Conservation (phyloP, 805 yeast species). For the Wickerhamiella azyma region DNA sequence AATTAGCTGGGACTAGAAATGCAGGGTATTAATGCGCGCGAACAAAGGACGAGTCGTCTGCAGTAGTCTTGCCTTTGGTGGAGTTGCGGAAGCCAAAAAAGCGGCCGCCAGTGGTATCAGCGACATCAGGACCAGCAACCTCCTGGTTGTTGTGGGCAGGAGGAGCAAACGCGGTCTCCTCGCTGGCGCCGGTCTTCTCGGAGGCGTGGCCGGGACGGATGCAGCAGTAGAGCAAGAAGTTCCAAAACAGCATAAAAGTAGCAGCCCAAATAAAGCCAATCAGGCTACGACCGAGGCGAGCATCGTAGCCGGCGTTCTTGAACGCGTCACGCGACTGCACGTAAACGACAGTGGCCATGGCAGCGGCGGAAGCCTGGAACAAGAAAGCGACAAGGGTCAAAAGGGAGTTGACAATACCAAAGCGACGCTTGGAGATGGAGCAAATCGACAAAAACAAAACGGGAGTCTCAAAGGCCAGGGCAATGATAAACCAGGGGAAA, state of each 20-base stretch:
- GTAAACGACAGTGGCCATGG: constrained; percentile 60
- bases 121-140: background rate
- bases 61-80: constrained; percentile 6
- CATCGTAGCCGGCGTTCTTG: constrained; percentile 28
- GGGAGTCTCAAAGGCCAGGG: constrained; percentile 38
- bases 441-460: constrained; percentile 30
- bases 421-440: constrained; percentile 19
- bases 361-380: constrained; percentile 39
- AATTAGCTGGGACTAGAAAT: background rate
- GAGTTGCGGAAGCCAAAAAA: constrained; percentile 6
- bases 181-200: background rate
- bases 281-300: constrained; percentile 24
- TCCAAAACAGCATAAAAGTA: constrained; percentile 25
- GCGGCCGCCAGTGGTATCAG: constrained; percentile 5
- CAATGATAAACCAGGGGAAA: constrained; percentile 49
- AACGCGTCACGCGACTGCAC: constrained; percentile 69
- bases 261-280: constrained; percentile 56
- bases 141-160: background rate
- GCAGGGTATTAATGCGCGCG: constrained; percentile 13
- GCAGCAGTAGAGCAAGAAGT: constrained; percentile 22
- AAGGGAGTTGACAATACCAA: constrained; percentile 20
- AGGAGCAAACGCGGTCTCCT: constrained; percentile 3
- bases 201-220: constrained; percentile 26
- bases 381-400: constrained; percentile 19
- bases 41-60: constrained; percentile 20